Evolutionary conservation across 225 moss, liverwort and hornwort species (phyloP).

Genomic region (Ulota crispa): DNA sequence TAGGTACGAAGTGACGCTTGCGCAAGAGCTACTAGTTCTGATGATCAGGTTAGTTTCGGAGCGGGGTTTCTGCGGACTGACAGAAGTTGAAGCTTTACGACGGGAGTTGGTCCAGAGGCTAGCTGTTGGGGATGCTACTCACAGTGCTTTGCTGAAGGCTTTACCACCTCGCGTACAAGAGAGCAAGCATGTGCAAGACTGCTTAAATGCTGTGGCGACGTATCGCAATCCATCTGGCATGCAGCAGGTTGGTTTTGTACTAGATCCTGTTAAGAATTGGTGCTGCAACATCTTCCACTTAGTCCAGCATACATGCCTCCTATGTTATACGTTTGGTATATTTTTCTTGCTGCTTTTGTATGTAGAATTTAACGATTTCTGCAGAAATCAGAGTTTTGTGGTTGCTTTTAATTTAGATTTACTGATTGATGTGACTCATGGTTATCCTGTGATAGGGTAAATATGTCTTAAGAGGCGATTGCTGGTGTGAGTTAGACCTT

Average conservation of each 20-base stretch:
- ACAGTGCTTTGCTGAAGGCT: constrained; percentile 81
- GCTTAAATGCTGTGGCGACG: constrained; percentile 71
- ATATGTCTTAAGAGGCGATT: constrained; percentile 75
- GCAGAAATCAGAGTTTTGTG: background rate
- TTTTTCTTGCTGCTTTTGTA: constrained; percentile 10
- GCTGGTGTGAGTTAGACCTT: constrained; percentile 92
- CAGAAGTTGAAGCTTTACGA: constrained; percentile 69
- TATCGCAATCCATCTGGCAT: constrained; percentile 89
- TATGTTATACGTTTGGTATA: background rate
- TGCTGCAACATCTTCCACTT: constrained; percentile 7
- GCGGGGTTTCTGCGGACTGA: constrained; percentile 87
- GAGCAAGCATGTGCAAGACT: constrained; percentile 77
- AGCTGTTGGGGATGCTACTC: constrained; percentile 91
- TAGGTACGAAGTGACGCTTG: constrained; percentile 85
- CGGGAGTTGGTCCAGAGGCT: constrained; percentile 86
- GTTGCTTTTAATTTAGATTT: constrained; percentile 6
- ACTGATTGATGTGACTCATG: constrained; percentile 18
- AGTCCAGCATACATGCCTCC: background rate
- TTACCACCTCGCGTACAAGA: constrained; percentile 82
- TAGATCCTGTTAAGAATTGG: background rate
- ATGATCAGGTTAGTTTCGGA: constrained; percentile 83
- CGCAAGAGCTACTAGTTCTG: constrained; percentile 81
- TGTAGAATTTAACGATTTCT: background rate
- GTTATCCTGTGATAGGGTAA: constrained; percentile 66
- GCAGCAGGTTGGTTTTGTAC: constrained; percentile 75